Evolutionary conservation across 176 grass and related monocot genomes (phyloP).

Genomic region (Aegilops speltoides): DNA sequence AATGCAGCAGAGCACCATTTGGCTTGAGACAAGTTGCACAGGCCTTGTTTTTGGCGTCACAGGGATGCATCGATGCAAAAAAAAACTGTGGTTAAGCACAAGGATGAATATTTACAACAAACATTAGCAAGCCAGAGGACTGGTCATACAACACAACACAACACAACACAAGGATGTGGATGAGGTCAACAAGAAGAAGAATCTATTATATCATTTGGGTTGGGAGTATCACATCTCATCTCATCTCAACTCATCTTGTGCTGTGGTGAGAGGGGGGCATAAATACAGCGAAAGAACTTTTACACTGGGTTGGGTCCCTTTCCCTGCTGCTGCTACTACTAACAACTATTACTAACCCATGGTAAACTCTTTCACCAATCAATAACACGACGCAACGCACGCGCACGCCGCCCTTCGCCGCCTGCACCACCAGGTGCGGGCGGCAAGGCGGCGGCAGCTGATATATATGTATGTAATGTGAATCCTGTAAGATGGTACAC

Average conservation of each 20-base stretch:
- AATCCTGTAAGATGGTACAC: conserved; percentile 36
- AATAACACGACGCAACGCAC: conserved; percentile 29
- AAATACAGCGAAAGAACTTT: conserved; percentile 57
- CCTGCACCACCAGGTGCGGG: background rate
- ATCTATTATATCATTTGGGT: background rate
- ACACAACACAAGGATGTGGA: background rate
- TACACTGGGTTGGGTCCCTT: conserved; percentile 28
- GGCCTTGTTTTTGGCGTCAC: too few relatives aligned
- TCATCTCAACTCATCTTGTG: background rate
- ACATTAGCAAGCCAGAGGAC: background rate
- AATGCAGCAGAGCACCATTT: too few relatives aligned
- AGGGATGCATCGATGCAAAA: too few relatives aligned
- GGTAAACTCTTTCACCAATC: conserved; percentile 43
- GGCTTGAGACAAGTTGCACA: too few relatives aligned
- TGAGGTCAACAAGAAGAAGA: background rate
- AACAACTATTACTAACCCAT: conserved; percentile 23
- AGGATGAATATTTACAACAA: background rate
- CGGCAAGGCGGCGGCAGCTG: conserved; percentile 2
- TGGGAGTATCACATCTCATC: background rate
- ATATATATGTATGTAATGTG: conserved; percentile 23
- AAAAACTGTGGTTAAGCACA: too few relatives aligned
- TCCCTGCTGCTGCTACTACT: background rate
- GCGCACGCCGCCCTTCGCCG: conserved; percentile 26
- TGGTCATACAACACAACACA: too few relatives aligned
- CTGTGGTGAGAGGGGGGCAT: conserved; percentile 15